Evolutionary conservation across 2,329 filamentous ascomycete genomes (phyloP), one percentile per base, ranked within the genome.

Genomic region (Aspergillus versicolor): DNA sequence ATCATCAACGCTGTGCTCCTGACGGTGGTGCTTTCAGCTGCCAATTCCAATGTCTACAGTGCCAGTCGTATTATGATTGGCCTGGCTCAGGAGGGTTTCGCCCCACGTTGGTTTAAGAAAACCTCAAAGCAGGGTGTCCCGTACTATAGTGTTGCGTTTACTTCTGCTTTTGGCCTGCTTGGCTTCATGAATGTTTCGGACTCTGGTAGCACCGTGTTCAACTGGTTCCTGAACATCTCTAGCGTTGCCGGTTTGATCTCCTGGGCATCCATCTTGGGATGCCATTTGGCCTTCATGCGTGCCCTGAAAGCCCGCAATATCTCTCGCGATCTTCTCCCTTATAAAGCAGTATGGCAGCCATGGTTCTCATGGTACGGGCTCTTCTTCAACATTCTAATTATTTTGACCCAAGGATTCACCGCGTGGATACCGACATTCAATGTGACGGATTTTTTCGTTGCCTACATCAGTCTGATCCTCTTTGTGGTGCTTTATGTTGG

Each of bases 181-280:
- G 85, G 86, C 0, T 92, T 87, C 76, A 82, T 92, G 69, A 89
- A 88, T 70, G 81, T 86, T 44, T 86, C 83, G 45, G 82, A 81
- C 62, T 82, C 80, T 30, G 86, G 86, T 21, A 80, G 84, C 34
- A 77, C 79, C 3, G 88, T 89, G 75, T 65, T 91, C 62, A 69
- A 66, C 38, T 72, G 70, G 70, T 58, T 72, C 17, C 56, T 70
- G 21, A 67, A 72, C 54, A 74, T 75, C 40, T 65, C 68, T 19
- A 67, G 70, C 27, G 65, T 74, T 44, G 70, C 68, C 34, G 71
- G 67, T 8, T 73, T 74, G 57, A 74, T 74, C 50, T 72, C 68
- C 38, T 74, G 71, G 72, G 61, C 69, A 2, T 73, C 71, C 19
- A 64, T 75, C 22, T 71, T 72, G 57, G 67, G 80, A 48, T 88